Conservation (phyloP, 2,329 filamentous ascomycete species). For the Byssochlamys sp. region DNA sequence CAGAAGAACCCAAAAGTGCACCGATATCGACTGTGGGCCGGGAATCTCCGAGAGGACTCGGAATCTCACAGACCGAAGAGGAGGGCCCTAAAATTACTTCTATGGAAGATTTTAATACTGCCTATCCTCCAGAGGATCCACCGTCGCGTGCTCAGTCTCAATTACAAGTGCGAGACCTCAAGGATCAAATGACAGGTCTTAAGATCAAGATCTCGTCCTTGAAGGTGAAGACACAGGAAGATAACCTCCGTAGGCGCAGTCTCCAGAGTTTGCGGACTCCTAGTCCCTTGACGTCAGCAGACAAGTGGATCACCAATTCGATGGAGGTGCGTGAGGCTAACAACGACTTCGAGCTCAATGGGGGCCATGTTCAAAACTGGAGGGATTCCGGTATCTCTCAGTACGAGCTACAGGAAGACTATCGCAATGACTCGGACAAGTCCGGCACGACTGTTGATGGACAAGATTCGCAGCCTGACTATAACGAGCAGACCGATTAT, state of each 20-base stretch:
- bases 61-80: constrained; percentile 17
- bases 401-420: constrained; percentile 13
- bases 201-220: constrained; percentile 76
- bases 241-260: constrained; percentile 67
- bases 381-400: constrained; percentile 6
- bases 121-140: constrained; percentile 31
- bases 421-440: constrained; percentile 13
- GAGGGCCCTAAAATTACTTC: constrained; percentile 17
- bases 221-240: constrained; percentile 67
- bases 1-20: constrained; percentile 41
- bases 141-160: constrained; percentile 60
- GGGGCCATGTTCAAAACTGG: constrained; percentile 25
- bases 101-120: constrained; percentile 26
- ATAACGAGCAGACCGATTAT: constrained; percentile 8
- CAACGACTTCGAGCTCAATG: constrained; percentile 26
- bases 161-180: constrained; percentile 63
- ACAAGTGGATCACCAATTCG: constrained; percentile 44
- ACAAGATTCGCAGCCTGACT: not conserved
- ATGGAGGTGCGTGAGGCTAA: constrained; percentile 26
- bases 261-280: constrained; percentile 64
- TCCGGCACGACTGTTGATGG: constrained; percentile 1
- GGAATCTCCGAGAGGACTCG: constrained; percentile 7
- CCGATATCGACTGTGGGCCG: not conserved
- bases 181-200: constrained; percentile 75
- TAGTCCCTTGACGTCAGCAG: constrained; percentile 69